Percentiles rank a stretch among this genome's conserved stretches.
These are phyloP conservation scores for Cucurbita argyrosperma DNA, from an alignment of 306 rosid species.

Conservation along the genomic window DNA sequence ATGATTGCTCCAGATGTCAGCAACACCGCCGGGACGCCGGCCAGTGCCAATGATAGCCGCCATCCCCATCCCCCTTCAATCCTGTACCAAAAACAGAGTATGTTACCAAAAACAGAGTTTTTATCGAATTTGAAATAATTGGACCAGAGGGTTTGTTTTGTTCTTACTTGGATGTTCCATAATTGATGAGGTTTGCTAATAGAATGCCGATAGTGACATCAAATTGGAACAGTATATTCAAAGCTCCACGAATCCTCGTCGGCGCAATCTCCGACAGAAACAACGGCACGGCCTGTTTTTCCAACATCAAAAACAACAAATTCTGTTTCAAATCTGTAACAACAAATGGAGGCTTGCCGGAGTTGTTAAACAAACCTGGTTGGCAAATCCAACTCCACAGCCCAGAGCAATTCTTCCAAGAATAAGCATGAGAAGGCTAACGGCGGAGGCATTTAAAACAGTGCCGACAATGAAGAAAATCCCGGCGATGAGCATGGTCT, in stretches of 20 bases:
- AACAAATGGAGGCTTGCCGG: not conserved
- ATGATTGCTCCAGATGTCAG: constrained; percentile 24
- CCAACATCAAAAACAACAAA: not conserved
- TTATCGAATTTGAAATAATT: too few relatives aligned
- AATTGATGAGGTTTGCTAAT: constrained; percentile 62
- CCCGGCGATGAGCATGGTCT: constrained; percentile 64
- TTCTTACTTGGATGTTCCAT: constrained; percentile 55
- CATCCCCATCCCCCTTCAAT: constrained; percentile 43
- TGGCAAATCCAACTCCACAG: constrained; percentile 79
- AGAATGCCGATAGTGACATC: constrained; percentile 74
- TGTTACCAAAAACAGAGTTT: too few relatives aligned
- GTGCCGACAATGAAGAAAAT: constrained; percentile 44
- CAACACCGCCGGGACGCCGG: constrained; percentile 32
- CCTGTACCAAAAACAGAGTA: not conserved
- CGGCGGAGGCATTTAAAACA: constrained; percentile 26
- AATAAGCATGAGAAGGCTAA: constrained; percentile 32
- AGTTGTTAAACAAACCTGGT: constrained; percentile 36
- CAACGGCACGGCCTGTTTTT: constrained; percentile 69
- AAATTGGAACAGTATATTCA: constrained; percentile 73
- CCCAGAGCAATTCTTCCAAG: constrained; percentile 52
- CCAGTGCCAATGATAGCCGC: constrained; percentile 48
- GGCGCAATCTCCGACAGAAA: constrained; percentile 92
- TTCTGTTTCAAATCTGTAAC: not conserved
- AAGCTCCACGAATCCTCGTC: constrained; percentile 83
- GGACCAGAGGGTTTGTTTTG: too few relatives aligned